phyloP scores from a whole-genome alignment of 441 rosid species.

The Erodium moschatum region DNA sequence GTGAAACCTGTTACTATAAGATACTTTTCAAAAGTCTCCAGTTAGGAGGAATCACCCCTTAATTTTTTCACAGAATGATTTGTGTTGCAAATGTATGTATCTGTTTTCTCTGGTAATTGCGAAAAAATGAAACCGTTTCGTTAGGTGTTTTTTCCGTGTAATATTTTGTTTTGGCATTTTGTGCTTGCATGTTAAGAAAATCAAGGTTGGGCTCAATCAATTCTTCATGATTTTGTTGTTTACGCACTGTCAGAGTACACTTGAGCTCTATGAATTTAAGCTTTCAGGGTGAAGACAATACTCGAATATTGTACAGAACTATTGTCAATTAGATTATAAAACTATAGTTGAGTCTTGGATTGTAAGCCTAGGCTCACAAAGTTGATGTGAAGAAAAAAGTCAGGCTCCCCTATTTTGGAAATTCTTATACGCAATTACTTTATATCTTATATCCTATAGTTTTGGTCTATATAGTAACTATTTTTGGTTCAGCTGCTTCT shows the following conservation, averaged over 20 bases:
- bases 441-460: not conserved
- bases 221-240: not conserved
- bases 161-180: not conserved
- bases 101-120: not conserved
- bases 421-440: not conserved
- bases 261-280: not conserved
- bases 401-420: not conserved
- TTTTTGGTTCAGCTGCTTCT: constrained; percentile 7
- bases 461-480: not conserved
- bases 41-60: no score
- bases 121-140: not conserved
- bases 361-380: not conserved
- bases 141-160: no score
- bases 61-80: not conserved
- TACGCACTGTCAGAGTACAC: not conserved
- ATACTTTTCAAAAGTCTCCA: no score
- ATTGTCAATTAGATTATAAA: not conserved
- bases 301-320: not conserved
- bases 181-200: not conserved
- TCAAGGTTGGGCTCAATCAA: not conserved
- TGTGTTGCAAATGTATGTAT: not conserved
- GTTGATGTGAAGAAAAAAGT: not conserved
- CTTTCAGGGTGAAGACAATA: not conserved
- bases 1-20: no score
- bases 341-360: not conserved